phyloP scores from a whole-genome alignment of 192 early-diverging fungal species.

The Spizellomyces punctatus region DNA sequence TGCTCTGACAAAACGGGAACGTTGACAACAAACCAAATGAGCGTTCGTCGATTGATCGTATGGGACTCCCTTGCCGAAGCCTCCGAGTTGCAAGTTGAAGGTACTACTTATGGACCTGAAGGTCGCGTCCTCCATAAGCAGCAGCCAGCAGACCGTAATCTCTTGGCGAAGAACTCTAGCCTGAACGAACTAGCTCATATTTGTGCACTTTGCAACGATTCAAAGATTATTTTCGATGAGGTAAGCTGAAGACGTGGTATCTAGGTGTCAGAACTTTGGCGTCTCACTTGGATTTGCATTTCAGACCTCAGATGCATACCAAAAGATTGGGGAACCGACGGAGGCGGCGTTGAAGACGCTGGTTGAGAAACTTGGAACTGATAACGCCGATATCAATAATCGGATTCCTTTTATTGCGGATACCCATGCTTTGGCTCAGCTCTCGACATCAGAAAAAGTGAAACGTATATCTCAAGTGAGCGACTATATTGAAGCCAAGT shows the following conservation, averaged over 20 bases:
- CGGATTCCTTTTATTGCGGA: slow-evolving; percentile 32
- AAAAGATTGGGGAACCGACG: slow-evolving; percentile 94
- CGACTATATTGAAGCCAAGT: slow-evolving; percentile 68
- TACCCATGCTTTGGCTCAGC: slow-evolving; percentile 23
- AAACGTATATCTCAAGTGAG: slow-evolving; percentile 65
- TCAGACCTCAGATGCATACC: slow-evolving; percentile 52
- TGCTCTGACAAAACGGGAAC: slow-evolving; percentile 99
- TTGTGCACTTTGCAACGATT: slow-evolving; percentile 90
- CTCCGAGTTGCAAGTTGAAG: slow-evolving; percentile 77
- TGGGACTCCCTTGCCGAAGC: slow-evolving; percentile 50
- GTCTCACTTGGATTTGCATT: background rate
- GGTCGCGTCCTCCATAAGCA: slow-evolving; percentile 63
- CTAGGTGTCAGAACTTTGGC: background rate
- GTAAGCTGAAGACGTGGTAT: slow-evolving; percentile 34
- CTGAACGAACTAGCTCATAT: slow-evolving; percentile 79
- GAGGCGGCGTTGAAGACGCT: slow-evolving; percentile 95
- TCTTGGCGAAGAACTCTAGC: slow-evolving; percentile 57
- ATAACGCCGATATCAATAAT: slow-evolving; percentile 68
- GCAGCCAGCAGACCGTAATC: slow-evolving; percentile 42
- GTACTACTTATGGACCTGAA: slow-evolving; percentile 84
- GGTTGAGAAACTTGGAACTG: slow-evolving; percentile 90
- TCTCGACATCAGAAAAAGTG: slow-evolving; percentile 31
- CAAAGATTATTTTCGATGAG: slow-evolving; percentile 79
- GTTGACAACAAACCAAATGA: slow-evolving; percentile 98
- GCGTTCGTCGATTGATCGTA: slow-evolving; percentile 52